phyloP scores from a whole-genome alignment of 805 yeast species.

The Metschnikowia noctiluminum region DNA sequence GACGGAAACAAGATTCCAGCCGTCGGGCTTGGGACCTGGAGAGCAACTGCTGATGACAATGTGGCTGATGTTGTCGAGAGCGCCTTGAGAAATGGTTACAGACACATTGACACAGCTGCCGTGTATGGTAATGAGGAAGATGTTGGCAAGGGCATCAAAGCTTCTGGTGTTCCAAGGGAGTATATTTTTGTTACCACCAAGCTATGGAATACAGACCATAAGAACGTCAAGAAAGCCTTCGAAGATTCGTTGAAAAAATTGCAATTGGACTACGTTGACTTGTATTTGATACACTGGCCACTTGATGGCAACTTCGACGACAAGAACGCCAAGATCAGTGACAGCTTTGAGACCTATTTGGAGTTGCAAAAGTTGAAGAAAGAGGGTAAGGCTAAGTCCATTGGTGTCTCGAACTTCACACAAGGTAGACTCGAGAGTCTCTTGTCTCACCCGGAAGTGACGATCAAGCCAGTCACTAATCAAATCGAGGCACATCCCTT shows the following conservation, averaged over 20 bases:
- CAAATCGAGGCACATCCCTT: slow-evolving; percentile 45
- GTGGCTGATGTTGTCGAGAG: slow-evolving; percentile 54
- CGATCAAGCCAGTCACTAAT: slow-evolving; percentile 47
- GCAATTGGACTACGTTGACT: slow-evolving; percentile 63
- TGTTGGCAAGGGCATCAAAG: slow-evolving; percentile 17
- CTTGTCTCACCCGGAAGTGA: slow-evolving; percentile 15
- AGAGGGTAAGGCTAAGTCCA: slow-evolving; percentile 46
- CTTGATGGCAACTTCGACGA: slow-evolving; percentile 28
- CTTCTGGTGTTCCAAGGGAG: slow-evolving; percentile 43
- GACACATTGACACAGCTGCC: slow-evolving; percentile 19
- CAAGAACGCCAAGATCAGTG: slow-evolving; percentile 26
- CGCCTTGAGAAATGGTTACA: slow-evolving; percentile 46
- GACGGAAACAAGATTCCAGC: slow-evolving; percentile 16
- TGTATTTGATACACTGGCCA: slow-evolving; percentile 64
- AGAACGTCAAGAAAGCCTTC: slow-evolving; percentile 52
- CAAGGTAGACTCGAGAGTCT: slow-evolving; percentile 19
- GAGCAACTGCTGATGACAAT: slow-evolving; percentile 46
- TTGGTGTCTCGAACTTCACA: slow-evolving; percentile 54
- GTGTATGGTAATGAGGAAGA: slow-evolving; percentile 16
- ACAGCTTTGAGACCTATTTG: slow-evolving; percentile 33
- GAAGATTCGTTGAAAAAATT: slow-evolving; percentile 58
- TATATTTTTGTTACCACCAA: slow-evolving; percentile 72
- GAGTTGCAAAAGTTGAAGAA: slow-evolving; percentile 52
- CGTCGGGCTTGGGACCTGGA: slow-evolving; percentile 49
- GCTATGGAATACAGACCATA: slow-evolving; percentile 58